Percentiles rank a stretch among this genome's conserved stretches.
Conservation (phyloP, 2,329 filamentous ascomycete species). For the Ophidiomyces ophidiicola region DNA sequence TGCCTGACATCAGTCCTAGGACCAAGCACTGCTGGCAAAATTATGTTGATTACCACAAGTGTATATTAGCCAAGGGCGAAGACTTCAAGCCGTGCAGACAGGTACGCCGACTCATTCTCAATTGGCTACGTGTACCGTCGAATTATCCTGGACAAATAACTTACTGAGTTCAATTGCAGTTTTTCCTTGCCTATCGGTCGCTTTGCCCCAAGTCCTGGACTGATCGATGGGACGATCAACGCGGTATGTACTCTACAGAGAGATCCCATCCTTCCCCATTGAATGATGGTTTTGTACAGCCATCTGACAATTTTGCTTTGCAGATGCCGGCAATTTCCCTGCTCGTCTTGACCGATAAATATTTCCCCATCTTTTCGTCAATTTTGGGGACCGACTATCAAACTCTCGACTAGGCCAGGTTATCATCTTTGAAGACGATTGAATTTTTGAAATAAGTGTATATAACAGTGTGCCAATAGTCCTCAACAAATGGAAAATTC, state of each 20-base stretch:
- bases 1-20: conserved; percentile 24
- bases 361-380: neutral
- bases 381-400: too few species aligned
- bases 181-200: conserved; percentile 91
- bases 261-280: neutral
- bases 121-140: neutral
- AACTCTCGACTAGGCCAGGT: too few species aligned
- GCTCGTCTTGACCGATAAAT: conserved; percentile 18
- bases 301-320: conserved; percentile 8
- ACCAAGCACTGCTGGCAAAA: conserved; percentile 99
- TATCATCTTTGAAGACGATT: conserved; percentile 3
- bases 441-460: conserved; percentile 12
- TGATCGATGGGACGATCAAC: conserved; percentile 91
- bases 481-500: conserved; percentile 3
- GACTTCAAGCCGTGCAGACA: conserved; percentile 95
- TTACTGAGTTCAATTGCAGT: conserved; percentile 43
- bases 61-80: conserved; percentile 95
- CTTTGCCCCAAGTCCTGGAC: conserved; percentile 94
- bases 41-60: conserved; percentile 99
- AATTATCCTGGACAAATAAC: conserved; percentile 9
- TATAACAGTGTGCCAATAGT: conserved; percentile 14
- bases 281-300: neutral
- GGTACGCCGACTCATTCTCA: conserved; percentile 42
- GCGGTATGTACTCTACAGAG: conserved; percentile 51
- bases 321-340: conserved; percentile 47